A percentile compares a stretch with the other conserved stretches of the same genome.
These are phyloP conservation scores for Cubamyces lactineus DNA, from an alignment of 768 basidiomycete species.

Conservation along the genomic window DNA sequence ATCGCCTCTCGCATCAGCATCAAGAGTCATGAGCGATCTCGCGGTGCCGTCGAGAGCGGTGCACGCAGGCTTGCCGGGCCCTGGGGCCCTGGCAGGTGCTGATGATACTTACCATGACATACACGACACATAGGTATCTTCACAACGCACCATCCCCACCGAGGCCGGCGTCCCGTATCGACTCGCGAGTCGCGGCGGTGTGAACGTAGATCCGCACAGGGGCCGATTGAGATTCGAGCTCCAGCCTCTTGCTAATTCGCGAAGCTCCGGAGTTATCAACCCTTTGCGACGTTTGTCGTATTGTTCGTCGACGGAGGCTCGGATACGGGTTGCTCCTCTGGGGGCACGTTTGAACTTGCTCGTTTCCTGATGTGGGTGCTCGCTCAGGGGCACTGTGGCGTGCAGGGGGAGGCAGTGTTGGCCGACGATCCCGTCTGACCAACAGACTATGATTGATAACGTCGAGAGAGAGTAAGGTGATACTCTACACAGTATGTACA, in stretches of 20 bases:
- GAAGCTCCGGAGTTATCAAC: too few species aligned
- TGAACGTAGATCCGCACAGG: slow-evolving; percentile 4
- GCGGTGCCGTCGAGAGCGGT: background rate
- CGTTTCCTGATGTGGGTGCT: background rate
- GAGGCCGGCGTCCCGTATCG: background rate
- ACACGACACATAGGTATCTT: too few species aligned
- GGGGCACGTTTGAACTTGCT: too few species aligned
- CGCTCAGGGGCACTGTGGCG: background rate
- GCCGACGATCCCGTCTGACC: slow-evolving; percentile 3
- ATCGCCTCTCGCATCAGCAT: background rate
- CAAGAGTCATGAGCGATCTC: background rate
- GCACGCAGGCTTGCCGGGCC: too few species aligned
- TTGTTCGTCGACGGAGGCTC: background rate
- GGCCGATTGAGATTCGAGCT: background rate
- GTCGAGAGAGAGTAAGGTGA: slow-evolving; percentile 3
- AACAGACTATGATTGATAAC: slow-evolving; percentile 15
- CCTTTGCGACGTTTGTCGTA: background rate
- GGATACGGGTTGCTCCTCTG: background rate
- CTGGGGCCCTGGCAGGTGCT: too few species aligned
- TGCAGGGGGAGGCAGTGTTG: background rate
- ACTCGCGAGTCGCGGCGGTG: background rate
- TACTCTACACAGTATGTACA: slow-evolving; percentile 15
- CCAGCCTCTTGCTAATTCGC: background rate
- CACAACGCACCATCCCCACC: background rate
- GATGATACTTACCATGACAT: too few species aligned